A percentile compares a stretch with the other conserved stretches of the same genome.
These are phyloP conservation scores for Salix caprea DNA, from an alignment of 345 rosid genomes.

Conservation along the genomic window DNA sequence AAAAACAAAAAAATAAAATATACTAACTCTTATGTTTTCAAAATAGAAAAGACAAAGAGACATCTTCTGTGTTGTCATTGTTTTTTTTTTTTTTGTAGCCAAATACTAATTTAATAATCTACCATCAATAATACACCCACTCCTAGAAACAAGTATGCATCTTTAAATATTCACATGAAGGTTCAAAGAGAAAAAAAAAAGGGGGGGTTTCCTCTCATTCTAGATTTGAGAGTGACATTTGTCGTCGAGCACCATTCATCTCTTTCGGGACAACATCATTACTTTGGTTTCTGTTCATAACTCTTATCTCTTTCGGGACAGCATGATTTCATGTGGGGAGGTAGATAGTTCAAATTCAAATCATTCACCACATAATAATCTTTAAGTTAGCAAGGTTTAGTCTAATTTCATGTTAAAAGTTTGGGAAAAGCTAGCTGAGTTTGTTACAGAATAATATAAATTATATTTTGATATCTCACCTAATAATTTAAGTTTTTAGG, in stretches of 20 bases:
- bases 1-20: no score
- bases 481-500: no score
- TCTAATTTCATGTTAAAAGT: background rate
- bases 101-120: no score
- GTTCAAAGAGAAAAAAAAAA: background rate
- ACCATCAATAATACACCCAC: no score
- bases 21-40: no score
- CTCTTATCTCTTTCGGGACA: background rate
- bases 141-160: background rate
- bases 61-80: no score
- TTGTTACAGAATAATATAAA: no score
- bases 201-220: background rate
- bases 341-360: conserved; percentile 2
- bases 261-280: background rate
- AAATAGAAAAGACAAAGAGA: no score
- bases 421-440: no score
- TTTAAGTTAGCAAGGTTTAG: background rate
- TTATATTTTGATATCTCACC: no score
- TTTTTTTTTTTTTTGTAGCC: no score
- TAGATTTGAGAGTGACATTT: conserved; percentile 9
- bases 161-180: background rate
- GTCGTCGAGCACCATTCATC: background rate
- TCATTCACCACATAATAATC: background rate
- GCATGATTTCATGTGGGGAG: background rate
- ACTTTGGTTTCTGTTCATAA: background rate